phyloP scores from a whole-genome alignment of 352 stramenopile genomes.

The Pythium insidiosum region DNA sequence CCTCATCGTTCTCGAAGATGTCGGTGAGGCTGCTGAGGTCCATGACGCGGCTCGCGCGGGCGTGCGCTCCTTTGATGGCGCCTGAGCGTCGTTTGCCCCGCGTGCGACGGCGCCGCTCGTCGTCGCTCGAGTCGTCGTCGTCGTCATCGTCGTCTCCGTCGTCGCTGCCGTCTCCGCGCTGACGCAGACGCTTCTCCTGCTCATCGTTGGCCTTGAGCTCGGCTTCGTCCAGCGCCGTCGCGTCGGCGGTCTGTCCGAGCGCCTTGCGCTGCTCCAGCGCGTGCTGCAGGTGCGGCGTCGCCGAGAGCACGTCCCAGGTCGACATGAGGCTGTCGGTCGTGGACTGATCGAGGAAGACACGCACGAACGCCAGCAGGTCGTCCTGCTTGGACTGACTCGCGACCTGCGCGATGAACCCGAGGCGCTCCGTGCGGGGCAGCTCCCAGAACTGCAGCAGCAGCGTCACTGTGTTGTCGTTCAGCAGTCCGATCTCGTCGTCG shows the following conservation, averaged over 20 bases:
- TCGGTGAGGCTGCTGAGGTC: conserved; percentile 42
- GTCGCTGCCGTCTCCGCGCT: neutral
- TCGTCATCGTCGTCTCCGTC: neutral
- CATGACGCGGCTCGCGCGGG: conserved; percentile 22
- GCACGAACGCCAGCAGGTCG: conserved; percentile 34
- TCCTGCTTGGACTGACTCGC: conserved; percentile 43
- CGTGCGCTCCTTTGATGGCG: neutral
- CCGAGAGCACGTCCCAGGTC: conserved; percentile 42
- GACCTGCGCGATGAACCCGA: conserved; percentile 66
- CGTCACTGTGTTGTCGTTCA: conserved; percentile 49
- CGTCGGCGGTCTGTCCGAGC: neutral
- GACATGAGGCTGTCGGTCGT: conserved; percentile 30
- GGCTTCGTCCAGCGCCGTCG: conserved; percentile 4
- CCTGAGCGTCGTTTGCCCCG: neutral
- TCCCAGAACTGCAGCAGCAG: conserved; percentile 65
- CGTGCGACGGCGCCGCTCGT: neutral
- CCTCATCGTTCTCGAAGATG: conserved; percentile 35
- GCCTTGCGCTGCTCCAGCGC: conserved; percentile 17
- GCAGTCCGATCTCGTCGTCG: conserved; percentile 34
- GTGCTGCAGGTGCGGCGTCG: conserved; percentile 34
- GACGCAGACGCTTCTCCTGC: conserved; percentile 1
- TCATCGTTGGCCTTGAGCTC: conserved; percentile 6
- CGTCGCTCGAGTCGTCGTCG: neutral
- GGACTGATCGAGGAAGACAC: conserved; percentile 40
- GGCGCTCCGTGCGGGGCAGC: conserved; percentile 38